Percentiles rank a stretch among this genome's conserved stretches.
phyloP scores from a whole-genome alignment of 495 filamentous ascomycete species.

The Aspergillus sparsus region DNA sequence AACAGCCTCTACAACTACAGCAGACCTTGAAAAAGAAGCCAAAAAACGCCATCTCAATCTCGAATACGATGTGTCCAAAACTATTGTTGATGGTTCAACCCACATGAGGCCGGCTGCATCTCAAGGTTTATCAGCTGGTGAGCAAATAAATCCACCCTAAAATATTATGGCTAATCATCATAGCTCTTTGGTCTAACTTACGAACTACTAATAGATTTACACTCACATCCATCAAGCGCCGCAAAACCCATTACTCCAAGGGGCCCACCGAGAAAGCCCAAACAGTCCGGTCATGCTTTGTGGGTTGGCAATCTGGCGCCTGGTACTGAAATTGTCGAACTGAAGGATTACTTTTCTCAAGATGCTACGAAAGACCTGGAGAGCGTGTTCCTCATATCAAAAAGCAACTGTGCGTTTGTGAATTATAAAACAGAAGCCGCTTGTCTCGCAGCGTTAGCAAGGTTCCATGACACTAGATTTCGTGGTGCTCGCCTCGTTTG shows the following conservation, averaged over 20 bases:
- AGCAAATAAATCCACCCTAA: conserved; percentile 9
- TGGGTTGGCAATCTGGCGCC: conserved; percentile 97
- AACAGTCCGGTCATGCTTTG: conserved; percentile 88
- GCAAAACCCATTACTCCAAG: conserved; percentile 58
- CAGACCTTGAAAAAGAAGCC: conserved; percentile 22
- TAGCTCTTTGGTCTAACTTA: conserved; percentile 4
- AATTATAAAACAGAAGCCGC: conserved; percentile 85
- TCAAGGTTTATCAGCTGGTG: conserved; percentile 30
- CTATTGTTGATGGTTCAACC: conserved; percentile 49
- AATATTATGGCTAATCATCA: background rate
- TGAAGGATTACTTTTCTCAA: conserved; percentile 89
- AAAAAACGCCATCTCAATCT: conserved; percentile 21
- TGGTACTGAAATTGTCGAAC: conserved; percentile 70
- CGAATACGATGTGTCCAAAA: conserved; percentile 44
- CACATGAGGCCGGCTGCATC: conserved; percentile 28
- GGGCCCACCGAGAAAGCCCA: conserved; percentile 90
- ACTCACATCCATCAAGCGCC: conserved; percentile 23
- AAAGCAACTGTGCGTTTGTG: conserved; percentile 97
- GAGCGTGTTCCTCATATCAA: conserved; percentile 92
- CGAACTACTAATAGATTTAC: conserved; percentile 21
- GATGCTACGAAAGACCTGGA: conserved; percentile 78
- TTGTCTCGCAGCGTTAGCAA: conserved; percentile 73
- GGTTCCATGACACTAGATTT: conserved; percentile 91
- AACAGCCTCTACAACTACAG: background rate
- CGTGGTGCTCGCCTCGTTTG: conserved; percentile 90